Base-by-base conservation (phyloP, 2,329 filamentous ascomycete genomes). In the Aspergillus calidoustus region DNA sequence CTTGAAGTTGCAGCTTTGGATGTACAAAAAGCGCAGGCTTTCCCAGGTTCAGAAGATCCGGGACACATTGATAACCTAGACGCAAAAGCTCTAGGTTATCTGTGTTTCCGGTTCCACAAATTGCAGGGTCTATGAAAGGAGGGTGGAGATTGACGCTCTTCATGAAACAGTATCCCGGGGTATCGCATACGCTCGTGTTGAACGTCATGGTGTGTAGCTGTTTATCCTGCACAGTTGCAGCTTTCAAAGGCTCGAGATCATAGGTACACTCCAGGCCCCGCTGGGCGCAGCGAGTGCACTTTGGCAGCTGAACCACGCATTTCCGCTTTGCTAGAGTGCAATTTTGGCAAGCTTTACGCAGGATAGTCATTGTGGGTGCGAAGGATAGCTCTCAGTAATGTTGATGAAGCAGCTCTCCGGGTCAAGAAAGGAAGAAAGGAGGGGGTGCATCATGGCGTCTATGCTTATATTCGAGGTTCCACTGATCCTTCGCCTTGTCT, bases 211-310 rank as follows among this genome's bases (percentile, higher is more conserved):
- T 22, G n/a, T 15, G 49, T 22, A 22, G 5, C 19, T 38, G 22
- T 7, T 19, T 28, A 19, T 28, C 8, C 41, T 43, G 49, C 15
- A 19, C 7, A 31, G 22, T 23, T 15, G 57, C 30, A 19, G 31
- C 19, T 19, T 44, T 54, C 50, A 59, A 17, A 13, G 57, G 57
- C 17, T 59, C 57, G 11, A 54, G 57, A 23, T 59, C 57, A n/a
- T 59, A 59, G 15, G 25, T 13, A 38, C 57, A 59, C 41, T 59
- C 38, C 11, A 54, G 23, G 23, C 50, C 57, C 13, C 44, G 38
- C 50, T 59, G 50, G 25, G 28, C 57, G 23, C 57, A 59, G 15
- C 57, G 57, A 30, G 50, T 54, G 41, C 57, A 59, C 41, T 54
- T 59, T 1, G 50, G 57, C 13, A 59, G 7, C n/a, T 54, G 57